These are phyloP conservation scores for Alternaria triticimaculans DNA, from an alignment of 2,329 filamentous ascomycete species.

Conservation along the genomic window DNA sequence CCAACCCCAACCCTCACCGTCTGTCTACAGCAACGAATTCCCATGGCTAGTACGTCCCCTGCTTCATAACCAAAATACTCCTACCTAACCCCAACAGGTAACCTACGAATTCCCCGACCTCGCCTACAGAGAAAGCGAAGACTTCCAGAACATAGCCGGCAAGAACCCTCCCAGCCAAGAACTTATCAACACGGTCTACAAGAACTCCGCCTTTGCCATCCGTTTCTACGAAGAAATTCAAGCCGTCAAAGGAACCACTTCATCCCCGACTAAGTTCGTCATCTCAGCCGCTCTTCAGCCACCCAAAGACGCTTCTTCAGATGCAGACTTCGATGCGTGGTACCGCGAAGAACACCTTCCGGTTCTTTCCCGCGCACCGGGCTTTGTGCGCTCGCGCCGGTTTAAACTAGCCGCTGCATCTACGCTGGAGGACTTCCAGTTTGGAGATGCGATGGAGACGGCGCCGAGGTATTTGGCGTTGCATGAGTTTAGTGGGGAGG, in stretches of 20 bases:
- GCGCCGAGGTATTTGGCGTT: slow-evolving; percentile 27
- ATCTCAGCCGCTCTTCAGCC: slow-evolving; percentile 18
- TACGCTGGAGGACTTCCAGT: slow-evolving; percentile 27
- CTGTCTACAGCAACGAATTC: slow-evolving; percentile 11
- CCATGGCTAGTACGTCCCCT: slow-evolving; percentile 28
- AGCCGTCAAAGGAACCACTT: neutral
- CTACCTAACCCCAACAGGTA: slow-evolving; percentile 9
- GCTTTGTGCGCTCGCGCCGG: slow-evolving; percentile 28
- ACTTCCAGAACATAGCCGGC: slow-evolving; percentile 32
- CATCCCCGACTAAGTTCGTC: slow-evolving; percentile 17
- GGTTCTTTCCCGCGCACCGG: slow-evolving; percentile 12
- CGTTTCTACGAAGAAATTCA: slow-evolving; percentile 31
- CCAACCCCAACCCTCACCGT: slow-evolving; percentile 2
- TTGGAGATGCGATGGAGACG: slow-evolving; percentile 8
- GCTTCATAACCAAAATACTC: neutral
- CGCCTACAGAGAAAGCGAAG: slow-evolving; percentile 21
- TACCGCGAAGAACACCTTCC: slow-evolving; percentile 29
- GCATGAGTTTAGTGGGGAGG: slow-evolving; percentile 33
- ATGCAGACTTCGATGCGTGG: slow-evolving; percentile 28
- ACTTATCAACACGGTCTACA: slow-evolving; percentile 31
- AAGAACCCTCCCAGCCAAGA: slow-evolving; percentile 27
- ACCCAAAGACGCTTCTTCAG: neutral
- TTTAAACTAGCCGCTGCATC: slow-evolving; percentile 25
- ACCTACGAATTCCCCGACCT: slow-evolving; percentile 39
- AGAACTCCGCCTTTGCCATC: slow-evolving; percentile 35